These are phyloP conservation scores for Saprolegnia parasitica DNA, from an alignment of 352 stramenopile genomes.

Conservation along the genomic window DNA sequence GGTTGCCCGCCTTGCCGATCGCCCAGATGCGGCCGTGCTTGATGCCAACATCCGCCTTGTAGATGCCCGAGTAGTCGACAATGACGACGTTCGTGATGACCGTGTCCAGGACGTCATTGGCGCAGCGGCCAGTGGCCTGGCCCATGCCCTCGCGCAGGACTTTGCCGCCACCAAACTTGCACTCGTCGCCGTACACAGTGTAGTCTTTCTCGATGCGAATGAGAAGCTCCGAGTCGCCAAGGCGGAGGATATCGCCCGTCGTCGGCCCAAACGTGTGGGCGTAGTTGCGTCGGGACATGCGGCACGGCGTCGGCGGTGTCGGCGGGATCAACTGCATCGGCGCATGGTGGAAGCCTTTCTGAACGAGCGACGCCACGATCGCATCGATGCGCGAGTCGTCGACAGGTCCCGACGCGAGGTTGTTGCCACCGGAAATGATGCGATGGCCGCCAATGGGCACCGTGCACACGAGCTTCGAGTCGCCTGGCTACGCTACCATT, in stretches of 20 bases:
- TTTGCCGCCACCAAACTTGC: constrained; percentile 96
- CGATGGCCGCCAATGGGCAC: constrained; percentile 89
- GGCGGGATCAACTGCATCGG: constrained; percentile 30
- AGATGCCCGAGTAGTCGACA: constrained; percentile 92
- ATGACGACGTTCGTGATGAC: constrained; percentile 98
- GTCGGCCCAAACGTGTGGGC: constrained; percentile 92
- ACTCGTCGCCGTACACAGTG: constrained; percentile 73
- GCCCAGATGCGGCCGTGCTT: constrained; percentile 90
- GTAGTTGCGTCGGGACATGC: constrained; percentile 72
- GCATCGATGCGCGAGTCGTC: constrained; percentile 47
- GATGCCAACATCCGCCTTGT: constrained; percentile 95
- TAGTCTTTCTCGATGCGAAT: constrained; percentile 89
- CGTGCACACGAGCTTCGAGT: constrained; percentile 93
- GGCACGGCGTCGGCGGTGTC: constrained; percentile 30
- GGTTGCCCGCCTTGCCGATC: constrained; percentile 97
- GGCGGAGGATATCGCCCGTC: constrained; percentile 87
- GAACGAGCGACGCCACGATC: constrained; percentile 51
- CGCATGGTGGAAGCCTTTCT: constrained; percentile 60
- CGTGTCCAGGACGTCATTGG: constrained; percentile 79
- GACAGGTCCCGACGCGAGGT: constrained; percentile 78
- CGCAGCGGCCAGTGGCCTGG: constrained; percentile 46
- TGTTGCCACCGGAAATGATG: constrained; percentile 85
- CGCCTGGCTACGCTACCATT: constrained; percentile 84
- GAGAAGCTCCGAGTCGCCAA: constrained; percentile 92
- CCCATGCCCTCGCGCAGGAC: constrained; percentile 81